phyloP scores from a whole-genome alignment of 2,329 filamentous ascomycete genomes.

The Zymoseptoria brevis region DNA sequence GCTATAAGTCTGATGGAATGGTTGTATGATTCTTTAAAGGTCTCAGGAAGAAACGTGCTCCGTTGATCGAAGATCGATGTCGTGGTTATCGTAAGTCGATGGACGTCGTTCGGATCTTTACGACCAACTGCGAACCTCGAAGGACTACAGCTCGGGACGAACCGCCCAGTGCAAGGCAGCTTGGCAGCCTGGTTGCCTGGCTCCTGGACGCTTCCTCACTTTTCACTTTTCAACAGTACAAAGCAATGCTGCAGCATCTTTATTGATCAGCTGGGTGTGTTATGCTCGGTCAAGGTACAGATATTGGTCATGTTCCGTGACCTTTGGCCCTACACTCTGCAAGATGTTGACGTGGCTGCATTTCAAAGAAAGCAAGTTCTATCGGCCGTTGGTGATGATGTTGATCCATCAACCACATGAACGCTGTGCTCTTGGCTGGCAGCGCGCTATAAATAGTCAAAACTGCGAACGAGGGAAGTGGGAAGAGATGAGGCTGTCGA shows the following conservation, averaged over 20 bases:
- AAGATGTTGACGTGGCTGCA: not conserved
- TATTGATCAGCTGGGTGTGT: too few relatives aligned
- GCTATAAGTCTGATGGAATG: not conserved
- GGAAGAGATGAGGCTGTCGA: not conserved
- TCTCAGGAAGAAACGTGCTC: not conserved
- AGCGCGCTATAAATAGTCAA: not conserved
- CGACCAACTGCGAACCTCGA: not conserved
- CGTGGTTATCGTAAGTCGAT: not conserved
- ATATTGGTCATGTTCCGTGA: not conserved
- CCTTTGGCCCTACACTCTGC: not conserved
- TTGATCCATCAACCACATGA: not conserved
- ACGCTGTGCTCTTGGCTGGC: not conserved
- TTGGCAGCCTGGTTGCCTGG: too few relatives aligned
- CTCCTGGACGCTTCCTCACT: not conserved
- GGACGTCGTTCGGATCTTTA: not conserved
- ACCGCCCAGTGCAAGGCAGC: not conserved
- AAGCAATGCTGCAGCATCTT: too few relatives aligned
- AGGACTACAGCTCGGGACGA: not conserved
- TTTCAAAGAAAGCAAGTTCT: not conserved
- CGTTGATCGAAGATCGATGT: slow-evolving; percentile 6
- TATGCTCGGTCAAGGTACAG: not conserved
- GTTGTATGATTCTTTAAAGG: not conserved
- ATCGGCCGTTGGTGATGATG: not conserved
- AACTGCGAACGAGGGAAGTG: not conserved
- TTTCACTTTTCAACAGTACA: too few relatives aligned